Conservation (phyloP, 768 basidiomycete species). For the Mycena amicta region DNA sequence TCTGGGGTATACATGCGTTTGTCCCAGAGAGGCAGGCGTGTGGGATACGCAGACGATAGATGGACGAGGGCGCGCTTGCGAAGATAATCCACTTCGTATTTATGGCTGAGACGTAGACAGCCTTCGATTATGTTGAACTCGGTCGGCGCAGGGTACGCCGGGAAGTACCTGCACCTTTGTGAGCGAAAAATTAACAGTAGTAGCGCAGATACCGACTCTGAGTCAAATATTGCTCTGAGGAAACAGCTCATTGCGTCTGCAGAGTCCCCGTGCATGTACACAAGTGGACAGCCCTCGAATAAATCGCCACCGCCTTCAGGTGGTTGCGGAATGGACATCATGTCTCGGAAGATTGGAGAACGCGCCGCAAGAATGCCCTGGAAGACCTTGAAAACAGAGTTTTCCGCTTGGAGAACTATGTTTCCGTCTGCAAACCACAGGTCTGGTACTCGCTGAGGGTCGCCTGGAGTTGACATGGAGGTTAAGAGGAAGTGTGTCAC, state of each 20-base stretch:
- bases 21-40: not conserved
- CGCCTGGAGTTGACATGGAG: too few relatives aligned
- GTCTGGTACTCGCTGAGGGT: not conserved
- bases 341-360: conserved; percentile 11
- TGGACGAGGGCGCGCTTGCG: conserved; percentile 7
- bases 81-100: conserved; percentile 11
- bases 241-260: conserved; percentile 7
- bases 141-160: not conserved
- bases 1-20: not conserved
- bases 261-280: conserved; percentile 9
- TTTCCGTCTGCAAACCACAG: conserved; percentile 25
- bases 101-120: conserved; percentile 11
- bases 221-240: conserved; percentile 10
- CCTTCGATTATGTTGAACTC: not conserved
- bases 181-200: not conserved
- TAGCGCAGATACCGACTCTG: not conserved
- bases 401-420: conserved; percentile 18
- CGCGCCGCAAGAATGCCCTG: conserved; percentile 6
- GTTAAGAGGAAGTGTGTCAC: too few relatives aligned
- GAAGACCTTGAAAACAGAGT: conserved; percentile 17
- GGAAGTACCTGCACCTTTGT: conserved; percentile 2
- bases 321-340: conserved; percentile 11
- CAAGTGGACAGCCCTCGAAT: conserved; percentile 21
- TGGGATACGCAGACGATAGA: conserved; percentile 1
- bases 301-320: not conserved